A percentile compares a stretch with the other conserved stretches of the same genome.
Conservation (phyloP, 2,329 filamentous ascomycete genomes). For the Curvularia verruculosa region DNA sequence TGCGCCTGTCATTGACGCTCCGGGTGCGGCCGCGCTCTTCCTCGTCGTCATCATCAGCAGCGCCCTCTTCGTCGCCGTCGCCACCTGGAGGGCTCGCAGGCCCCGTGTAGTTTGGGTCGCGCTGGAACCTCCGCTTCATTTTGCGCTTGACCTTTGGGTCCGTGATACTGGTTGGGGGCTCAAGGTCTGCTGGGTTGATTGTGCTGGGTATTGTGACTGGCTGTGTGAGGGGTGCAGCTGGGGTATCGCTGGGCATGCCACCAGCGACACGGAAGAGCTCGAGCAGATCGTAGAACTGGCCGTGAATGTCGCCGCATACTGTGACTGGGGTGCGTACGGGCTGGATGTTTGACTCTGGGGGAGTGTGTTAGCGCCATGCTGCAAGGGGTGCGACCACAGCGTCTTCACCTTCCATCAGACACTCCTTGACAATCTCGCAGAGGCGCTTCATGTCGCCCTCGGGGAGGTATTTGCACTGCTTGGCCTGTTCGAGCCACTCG, state of each 20-base stretch:
- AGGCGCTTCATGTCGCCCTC: constrained; percentile 98
- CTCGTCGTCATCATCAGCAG: constrained; percentile 52
- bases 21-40: constrained; percentile 55
- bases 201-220: constrained; percentile 67
- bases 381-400: not conserved
- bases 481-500: constrained; percentile 96
- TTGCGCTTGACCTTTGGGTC: constrained; percentile 87
- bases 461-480: constrained; percentile 95
- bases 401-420: constrained; percentile 87
- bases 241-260: constrained; percentile 86
- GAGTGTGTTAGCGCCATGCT: not conserved
- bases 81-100: constrained; percentile 56
- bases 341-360: constrained; percentile 92
- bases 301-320: constrained; percentile 97
- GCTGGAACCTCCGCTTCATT: constrained; percentile 66
- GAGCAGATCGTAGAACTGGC: constrained; percentile 96
- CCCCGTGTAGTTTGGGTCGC: constrained; percentile 61
- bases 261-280: constrained; percentile 96
- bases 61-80: constrained; percentile 54
- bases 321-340: constrained; percentile 97
- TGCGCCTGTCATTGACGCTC: constrained; percentile 50
- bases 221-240: constrained; percentile 66
- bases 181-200: constrained; percentile 89
- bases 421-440: constrained; percentile 98
- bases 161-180: constrained; percentile 86